Evolutionary conservation across 2,329 filamentous ascomycete species (phyloP), one percentile per base, ranked within the genome.

Genomic region (Arthroderma sp.): DNA sequence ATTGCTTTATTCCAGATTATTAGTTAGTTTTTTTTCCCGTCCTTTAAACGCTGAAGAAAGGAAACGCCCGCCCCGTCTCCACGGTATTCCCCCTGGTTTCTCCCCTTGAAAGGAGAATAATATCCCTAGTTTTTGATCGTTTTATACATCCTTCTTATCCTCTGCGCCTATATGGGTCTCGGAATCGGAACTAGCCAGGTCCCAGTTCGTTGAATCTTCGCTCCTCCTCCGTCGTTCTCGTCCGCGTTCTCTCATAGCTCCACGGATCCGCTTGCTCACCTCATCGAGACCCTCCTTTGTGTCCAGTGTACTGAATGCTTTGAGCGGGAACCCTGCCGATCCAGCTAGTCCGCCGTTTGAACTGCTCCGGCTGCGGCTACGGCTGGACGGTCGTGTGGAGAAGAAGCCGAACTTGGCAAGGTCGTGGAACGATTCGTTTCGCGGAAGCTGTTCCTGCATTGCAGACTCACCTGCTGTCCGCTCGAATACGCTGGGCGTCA

Each of bases 381-480:
- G 80, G 42, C 84, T 93, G n/a, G 82, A 75, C 4, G 88, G 87
- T 29, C 85, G 75, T 10, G 85, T 91, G 2, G 88, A 86, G 67
- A 96, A 98, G 65, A 98, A 81, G 49, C 83, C 85, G 52, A 94
- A 82, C 40, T 77, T 79, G 8, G 85, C 83, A 51, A 96, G 82
- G 61, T 96, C 89, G 63, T 81, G 81, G 67, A 95, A 95, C 0
- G 85, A 91, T 64, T 96, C 91, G 67, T 94, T 95, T 48, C 84
- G 80, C 6, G 89, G 88, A 1, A 80, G 52, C 75, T 80, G 65
- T 60, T 73, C 63, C 8, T 48, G 42, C 7, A 45, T 43, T 28
- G 36, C 37, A 4, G 40, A 34, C 22, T 22, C 36, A 4, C 34
- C 22, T 10, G 42, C 37, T 7, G 36, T 36, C 34, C 43, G 37